Evolutionary conservation across 129 eudicot species (phyloP), one percentile per base, ranked within the genome.

Genomic region (Saussurea involucrata): DNA sequence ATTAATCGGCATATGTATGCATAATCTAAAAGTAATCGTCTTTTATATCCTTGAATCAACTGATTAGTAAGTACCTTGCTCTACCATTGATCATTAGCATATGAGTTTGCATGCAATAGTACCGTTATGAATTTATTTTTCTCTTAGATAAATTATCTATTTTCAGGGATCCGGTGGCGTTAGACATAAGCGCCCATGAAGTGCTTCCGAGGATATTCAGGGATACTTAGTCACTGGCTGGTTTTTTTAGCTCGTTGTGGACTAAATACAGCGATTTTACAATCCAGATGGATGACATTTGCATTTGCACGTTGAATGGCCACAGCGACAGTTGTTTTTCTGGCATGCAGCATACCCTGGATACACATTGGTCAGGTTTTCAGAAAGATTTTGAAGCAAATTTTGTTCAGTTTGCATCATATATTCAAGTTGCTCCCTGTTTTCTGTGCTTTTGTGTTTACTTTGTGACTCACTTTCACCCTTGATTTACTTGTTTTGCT

Each of bases 81-180:
- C 57, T 46, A 57, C 28, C 70, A 13, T 27, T 24, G 18, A 31
- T 66, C 68, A 22, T 32, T 33, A 3, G 20, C 1, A 28, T 31
- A 5, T 15, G 28, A 46, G 32, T 37, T 22, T 71, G 8, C 27
- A 63, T 40, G 15, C 18, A 58, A 6, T 63, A n/a, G 27, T 32
- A 24, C 33, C 46, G 32, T 68, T 66, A 12, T 46, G 2, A 15
- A 32, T 21, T 28, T 29, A 36, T 27, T 33, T 29, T 21, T 33
- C 17, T 17, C 70, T 71, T 28, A 64, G 3, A 49, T 33, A 13
- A 42, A 63, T 63, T 9, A 24, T 68, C 20, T 80, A 61, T 81
- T 37, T 64, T 65, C 91, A 93, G 97, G 93, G 98, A 94, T 83
- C 98, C 98, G 5, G 96, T 91, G 60, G 78, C 83, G 37, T 81